phyloP scores from a whole-genome alignment of 257 asterid species.

The Nyctanthes arbortristis region DNA sequence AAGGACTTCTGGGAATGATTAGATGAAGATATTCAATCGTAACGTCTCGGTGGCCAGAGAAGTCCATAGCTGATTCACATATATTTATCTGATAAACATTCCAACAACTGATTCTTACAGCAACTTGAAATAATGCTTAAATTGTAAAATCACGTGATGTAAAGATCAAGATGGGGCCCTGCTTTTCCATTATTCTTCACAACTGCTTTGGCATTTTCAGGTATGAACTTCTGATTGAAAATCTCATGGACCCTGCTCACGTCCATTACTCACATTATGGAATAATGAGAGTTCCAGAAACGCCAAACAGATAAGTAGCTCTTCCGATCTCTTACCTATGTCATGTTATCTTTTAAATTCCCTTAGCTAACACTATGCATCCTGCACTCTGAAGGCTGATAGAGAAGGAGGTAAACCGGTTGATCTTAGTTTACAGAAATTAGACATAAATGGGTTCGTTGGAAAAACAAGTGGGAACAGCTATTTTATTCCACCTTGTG shows the following conservation, averaged over 20 bases:
- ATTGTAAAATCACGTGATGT: not conserved
- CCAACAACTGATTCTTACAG: not conserved
- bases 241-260: conserved; percentile 96
- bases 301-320: conserved; percentile 71
- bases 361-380: conserved; percentile 35
- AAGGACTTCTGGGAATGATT: not conserved
- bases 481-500: conserved; percentile 62
- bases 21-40: not conserved
- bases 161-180: not conserved
- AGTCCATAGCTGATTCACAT: not conserved
- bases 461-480: conserved; percentile 45
- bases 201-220: conserved; percentile 35
- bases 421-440: conserved; percentile 46
- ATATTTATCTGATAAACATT: not conserved
- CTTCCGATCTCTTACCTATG: conserved; percentile 21
- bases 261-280: conserved; percentile 86
- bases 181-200: conserved; percentile 16
- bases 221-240: conserved; percentile 77
- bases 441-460: conserved; percentile 55
- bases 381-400: conserved; percentile 78
- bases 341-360: not conserved
- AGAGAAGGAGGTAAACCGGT: conserved; percentile 83
- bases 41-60: not conserved
- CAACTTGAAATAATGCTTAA: not conserved
- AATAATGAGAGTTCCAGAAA: conserved; percentile 51